Evolutionary conservation across 768 basidiomycete species (phyloP).

Genomic region (Termitomyces sp.): DNA sequence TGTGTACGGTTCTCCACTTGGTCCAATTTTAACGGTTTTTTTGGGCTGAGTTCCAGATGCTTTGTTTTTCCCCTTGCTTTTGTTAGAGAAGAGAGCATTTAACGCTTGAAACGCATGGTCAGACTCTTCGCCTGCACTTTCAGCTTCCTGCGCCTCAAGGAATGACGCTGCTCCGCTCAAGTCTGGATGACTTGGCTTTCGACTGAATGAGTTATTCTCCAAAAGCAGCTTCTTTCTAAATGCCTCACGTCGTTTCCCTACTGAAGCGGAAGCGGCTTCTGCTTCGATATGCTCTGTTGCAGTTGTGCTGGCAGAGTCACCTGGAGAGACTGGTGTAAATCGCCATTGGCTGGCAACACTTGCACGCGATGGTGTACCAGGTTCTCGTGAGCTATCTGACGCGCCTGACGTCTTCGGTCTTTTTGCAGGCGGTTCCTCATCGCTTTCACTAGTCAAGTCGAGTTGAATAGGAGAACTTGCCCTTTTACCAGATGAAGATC

Average conservation of each 20-base stretch:
- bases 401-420: slow-evolving; percentile 17
- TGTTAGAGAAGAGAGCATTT: slow-evolving; percentile 38
- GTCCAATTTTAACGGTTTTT: slow-evolving; percentile 45
- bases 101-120: slow-evolving; percentile 43
- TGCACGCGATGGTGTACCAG: neutral
- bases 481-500: slow-evolving; percentile 5
- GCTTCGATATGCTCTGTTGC: slow-evolving; percentile 10
- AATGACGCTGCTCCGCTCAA: slow-evolving; percentile 10
- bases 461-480: slow-evolving; percentile 18
- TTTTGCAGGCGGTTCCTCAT: slow-evolving; percentile 24
- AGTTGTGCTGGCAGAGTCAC: slow-evolving; percentile 10
- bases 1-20: slow-evolving; percentile 67
- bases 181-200: slow-evolving; percentile 13
- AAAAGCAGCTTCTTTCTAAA: slow-evolving; percentile 46
- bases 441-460: slow-evolving; percentile 47
- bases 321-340: slow-evolving; percentile 30
- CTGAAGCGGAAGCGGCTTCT: slow-evolving; percentile 17
- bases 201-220: slow-evolving; percentile 34
- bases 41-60: slow-evolving; percentile 23
- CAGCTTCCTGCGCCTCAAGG: slow-evolving; percentile 18
- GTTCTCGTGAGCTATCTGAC: neutral
- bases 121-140: slow-evolving; percentile 33
- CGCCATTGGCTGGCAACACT: slow-evolving; percentile 34
- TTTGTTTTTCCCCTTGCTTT: slow-evolving; percentile 27
- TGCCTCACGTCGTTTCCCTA: slow-evolving; percentile 30